Evolutionary conservation across 208 protist species (phyloP).

Genomic region (Acanthamoeba castellanii): DNA sequence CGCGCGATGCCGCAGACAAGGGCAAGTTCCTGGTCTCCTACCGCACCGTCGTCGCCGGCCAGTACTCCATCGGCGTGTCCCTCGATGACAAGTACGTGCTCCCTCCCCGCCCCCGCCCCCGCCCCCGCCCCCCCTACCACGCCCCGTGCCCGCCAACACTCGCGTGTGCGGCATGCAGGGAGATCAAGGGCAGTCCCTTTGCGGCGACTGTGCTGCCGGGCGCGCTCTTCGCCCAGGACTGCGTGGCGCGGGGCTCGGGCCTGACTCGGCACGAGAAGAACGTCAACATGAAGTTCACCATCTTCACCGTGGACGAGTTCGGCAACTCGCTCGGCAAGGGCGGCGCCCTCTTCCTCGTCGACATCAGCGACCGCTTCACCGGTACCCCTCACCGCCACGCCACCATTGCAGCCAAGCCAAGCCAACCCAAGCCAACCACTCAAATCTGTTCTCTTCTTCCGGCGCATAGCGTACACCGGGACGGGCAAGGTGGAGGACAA

Average conservation of each 20-base stretch:
- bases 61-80: background rate
- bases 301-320: background rate
- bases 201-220: background rate
- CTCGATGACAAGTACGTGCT: background rate
- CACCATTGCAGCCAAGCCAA: too few relatives aligned
- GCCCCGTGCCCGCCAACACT: too few relatives aligned
- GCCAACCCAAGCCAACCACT: too few relatives aligned
- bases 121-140: too few relatives aligned
- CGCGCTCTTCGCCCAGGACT: background rate
- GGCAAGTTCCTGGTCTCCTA: slow-evolving; percentile 1
- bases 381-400: background rate
- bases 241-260: background rate
- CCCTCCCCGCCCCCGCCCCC: too few relatives aligned
- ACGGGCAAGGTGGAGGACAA: background rate
- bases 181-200: slow-evolving; percentile 13
- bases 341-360: background rate
- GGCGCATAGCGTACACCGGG: background rate
- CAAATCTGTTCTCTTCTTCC: too few relatives aligned
- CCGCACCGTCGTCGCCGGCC: background rate
- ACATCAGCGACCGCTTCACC: background rate
- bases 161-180: background rate
- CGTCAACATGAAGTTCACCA: background rate
- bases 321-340: background rate
- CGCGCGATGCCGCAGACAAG: background rate
- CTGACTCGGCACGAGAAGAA: background rate